Evolutionary conservation across 768 basidiomycete species (phyloP), one percentile per base, ranked within the genome.

Genomic region (Serendipita sp.): DNA sequence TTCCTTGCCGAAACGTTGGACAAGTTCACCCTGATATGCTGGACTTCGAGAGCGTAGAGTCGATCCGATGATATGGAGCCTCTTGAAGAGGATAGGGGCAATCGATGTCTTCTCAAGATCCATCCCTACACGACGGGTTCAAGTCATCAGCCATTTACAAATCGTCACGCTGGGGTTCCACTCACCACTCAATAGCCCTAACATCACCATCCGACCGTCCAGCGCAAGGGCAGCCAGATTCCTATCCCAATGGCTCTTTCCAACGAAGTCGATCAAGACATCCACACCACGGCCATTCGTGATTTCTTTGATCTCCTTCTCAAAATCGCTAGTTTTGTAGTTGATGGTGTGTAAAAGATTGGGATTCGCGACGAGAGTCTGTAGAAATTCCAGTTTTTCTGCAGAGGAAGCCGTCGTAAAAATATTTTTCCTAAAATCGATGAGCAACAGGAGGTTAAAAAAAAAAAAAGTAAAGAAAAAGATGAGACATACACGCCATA

Each of bases 21-120:
- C 66, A 3, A 95, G 76, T 22, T 86, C 79, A 2, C 80, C 77
- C 72, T 96, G 91, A 71, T 95, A 96, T 65, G 79, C 75, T n/a
- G 77, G 68, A 26, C 81, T 79, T 48, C 90, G 82, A 31, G 85
- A 82, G 24, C 92, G 83, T 31, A 96, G 75, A 1, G 91, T 95
- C 22, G 90, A 89, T 22, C 93, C 92, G 72, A 91, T 85, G 60
- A 97, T 85, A 26, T 84, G 83, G 60, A 96, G 81, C 17, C 92
- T 83, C 74, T 94, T 97, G 72, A 77, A 83, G 63, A 95, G 75
- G 61, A 96, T 80, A 9, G 83, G 84, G 3, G 68, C 68, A 50
- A 96, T 74, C 70, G 85, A 78, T 63, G 82, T 74, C 14, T 73
- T 74, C 14, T 78, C 71, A 16, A 84, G 77, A 17, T 76, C 73